Percentiles rank a stretch among this genome's conserved stretches.
Conservation (phyloP, 1,139 yeast genomes). For the Hyphopichia khmerensis region DNA sequence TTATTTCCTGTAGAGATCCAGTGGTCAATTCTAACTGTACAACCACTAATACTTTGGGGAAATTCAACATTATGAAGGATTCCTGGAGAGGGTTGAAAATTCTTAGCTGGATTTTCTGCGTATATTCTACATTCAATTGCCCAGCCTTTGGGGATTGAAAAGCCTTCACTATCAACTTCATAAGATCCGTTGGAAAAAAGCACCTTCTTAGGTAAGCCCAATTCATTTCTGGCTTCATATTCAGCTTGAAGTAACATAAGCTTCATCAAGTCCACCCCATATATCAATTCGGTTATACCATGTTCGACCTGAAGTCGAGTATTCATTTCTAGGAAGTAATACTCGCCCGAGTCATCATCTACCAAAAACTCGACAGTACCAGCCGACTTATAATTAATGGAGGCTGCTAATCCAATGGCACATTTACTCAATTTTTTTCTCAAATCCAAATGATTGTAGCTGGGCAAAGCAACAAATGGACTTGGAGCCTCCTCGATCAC, state of each 20-base stretch:
- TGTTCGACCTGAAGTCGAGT: conserved; percentile 40
- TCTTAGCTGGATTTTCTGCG: conserved; percentile 34
- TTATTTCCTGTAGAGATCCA: conserved; percentile 35
- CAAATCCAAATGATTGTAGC: conserved; percentile 8
- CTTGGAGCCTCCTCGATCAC: conserved; percentile 51
- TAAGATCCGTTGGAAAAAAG: conserved; percentile 12
- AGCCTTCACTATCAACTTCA: conserved; percentile 10
- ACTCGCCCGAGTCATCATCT: conserved; percentile 28
- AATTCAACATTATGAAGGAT: conserved; percentile 26
- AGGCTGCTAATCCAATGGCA: conserved; percentile 24
- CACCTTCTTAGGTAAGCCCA: conserved; percentile 21
- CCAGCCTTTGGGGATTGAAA: conserved; percentile 32
- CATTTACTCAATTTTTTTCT: conserved; percentile 21
- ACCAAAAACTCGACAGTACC: conserved; percentile 38
- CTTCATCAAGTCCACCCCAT: conserved; percentile 29
- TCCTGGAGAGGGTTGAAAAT: conserved; percentile 39
- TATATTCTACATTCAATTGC: conserved; percentile 36
- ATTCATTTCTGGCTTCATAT: conserved; percentile 19
- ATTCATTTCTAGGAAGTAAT: conserved; percentile 33
- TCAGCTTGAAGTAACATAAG: conserved; percentile 34
- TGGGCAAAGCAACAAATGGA: conserved; percentile 22
- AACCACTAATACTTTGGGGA: conserved; percentile 13
- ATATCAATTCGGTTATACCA: conserved; percentile 36
- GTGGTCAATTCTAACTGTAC: conserved; percentile 29
- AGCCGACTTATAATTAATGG: conserved; percentile 32